A percentile compares a stretch with the other conserved stretches of the same genome.
Conservation (phyloP, 768 basidiomycete genomes). For the Hericium rajendrae region DNA sequence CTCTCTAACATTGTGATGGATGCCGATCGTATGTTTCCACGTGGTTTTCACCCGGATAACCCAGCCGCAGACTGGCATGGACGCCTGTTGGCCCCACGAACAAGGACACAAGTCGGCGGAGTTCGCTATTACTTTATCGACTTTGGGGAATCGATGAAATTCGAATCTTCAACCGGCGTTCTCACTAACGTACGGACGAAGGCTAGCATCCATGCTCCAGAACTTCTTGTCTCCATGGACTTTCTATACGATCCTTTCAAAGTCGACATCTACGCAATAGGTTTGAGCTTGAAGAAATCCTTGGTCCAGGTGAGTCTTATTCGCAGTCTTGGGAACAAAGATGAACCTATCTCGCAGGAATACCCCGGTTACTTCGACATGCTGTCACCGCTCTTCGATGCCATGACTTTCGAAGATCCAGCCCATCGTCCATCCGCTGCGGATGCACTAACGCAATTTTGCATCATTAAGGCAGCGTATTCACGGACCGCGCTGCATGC, state of each 20-base stretch:
- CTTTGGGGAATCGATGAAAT: too few relatives aligned
- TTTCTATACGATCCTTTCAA: too few relatives aligned
- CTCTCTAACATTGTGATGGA: not conserved
- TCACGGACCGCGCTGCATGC: not conserved
- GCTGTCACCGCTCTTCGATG: not conserved
- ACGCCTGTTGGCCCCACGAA: not conserved
- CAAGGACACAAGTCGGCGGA: not conserved
- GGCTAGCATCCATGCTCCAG: too few relatives aligned
- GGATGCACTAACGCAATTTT: not conserved
- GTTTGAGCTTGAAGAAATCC: too few relatives aligned
- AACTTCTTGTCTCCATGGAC: too few relatives aligned
- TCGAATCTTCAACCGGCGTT: too few relatives aligned
- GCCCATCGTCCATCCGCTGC: not conserved
- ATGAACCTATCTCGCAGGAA: not conserved
- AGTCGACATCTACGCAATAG: too few relatives aligned
- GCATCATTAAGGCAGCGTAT: not conserved
- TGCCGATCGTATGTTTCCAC: not conserved
- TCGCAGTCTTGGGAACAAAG: too few relatives aligned
- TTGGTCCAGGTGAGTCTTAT: too few relatives aligned
- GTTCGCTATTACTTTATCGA: too few relatives aligned
- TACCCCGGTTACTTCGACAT: not conserved
- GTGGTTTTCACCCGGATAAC: not conserved
- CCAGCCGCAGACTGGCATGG: not conserved
- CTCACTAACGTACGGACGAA: too few relatives aligned
- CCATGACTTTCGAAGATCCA: not conserved